Evolutionary conservation across 2,329 filamentous ascomycete genomes (phyloP).

Genomic region (Diaporthe ilicicola): DNA sequence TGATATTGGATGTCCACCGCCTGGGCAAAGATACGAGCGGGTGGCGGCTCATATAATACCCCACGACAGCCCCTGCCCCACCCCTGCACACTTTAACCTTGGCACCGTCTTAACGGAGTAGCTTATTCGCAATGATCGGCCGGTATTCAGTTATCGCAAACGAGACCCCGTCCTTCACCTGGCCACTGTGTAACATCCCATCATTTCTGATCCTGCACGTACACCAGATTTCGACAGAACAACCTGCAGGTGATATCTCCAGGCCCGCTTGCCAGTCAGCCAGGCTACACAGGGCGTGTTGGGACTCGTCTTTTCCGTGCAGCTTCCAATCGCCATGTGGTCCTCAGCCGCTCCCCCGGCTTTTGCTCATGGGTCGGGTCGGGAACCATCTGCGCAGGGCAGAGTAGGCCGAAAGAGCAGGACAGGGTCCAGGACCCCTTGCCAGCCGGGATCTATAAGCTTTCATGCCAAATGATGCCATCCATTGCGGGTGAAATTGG

Average conservation of each 20-base stretch:
- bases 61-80: neutral
- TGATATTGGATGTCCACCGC: neutral
- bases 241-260: neutral
- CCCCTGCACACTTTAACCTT: neutral
- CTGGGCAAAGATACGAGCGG: neutral
- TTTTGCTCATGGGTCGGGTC: neutral
- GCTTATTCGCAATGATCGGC: neutral
- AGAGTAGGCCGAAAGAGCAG: neutral
- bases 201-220: neutral
- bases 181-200: constrained; percentile 5
- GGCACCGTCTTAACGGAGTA: constrained; percentile 9
- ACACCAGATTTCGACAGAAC: neutral
- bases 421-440: constrained; percentile 24
- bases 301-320: neutral
- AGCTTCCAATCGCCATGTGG: neutral
- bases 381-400: constrained; percentile 4
- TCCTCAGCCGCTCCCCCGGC: constrained; percentile 16
- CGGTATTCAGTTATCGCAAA: constrained; percentile 16
- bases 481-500: constrained; percentile 28
- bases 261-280: neutral
- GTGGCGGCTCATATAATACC: constrained; percentile 4
- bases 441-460: constrained; percentile 26
- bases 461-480: constrained; percentile 28
- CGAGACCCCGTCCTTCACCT: neutral
- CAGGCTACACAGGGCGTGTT: neutral